phyloP scores from a whole-genome alignment of 208 protist species.

The Trypanosoma mega region DNA sequence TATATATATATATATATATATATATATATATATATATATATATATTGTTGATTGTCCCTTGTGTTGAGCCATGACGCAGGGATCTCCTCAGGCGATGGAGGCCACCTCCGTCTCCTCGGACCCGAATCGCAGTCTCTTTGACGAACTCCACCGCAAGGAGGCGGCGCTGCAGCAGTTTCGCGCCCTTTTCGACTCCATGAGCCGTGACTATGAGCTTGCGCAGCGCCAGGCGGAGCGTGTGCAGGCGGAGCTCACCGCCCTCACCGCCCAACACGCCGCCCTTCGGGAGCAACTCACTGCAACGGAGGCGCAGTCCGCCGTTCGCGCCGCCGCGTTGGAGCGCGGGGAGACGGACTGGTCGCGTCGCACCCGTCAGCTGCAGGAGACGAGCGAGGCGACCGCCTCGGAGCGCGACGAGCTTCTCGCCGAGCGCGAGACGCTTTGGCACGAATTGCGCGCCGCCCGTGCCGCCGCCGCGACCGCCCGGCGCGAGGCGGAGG shows the following conservation, averaged over 20 bases:
- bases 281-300: conserved; percentile 34
- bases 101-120: background rate
- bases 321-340: conserved; percentile 33
- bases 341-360: conserved; percentile 39
- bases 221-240: conserved; percentile 20
- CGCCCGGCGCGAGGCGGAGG: conserved; percentile 20
- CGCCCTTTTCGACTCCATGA: conserved; percentile 36
- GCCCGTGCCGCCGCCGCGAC: conserved; percentile 28
- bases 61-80: background rate
- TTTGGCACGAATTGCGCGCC: conserved; percentile 34
- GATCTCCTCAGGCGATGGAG: too few species aligned
- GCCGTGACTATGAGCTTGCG: conserved; percentile 39
- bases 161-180: conserved; percentile 37
- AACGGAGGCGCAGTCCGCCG: conserved; percentile 8
- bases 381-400: conserved; percentile 28
- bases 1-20: background rate
- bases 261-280: conserved; percentile 22
- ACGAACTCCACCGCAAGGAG: conserved; percentile 32
- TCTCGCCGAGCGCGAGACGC: conserved; percentile 33
- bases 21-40: conserved; percentile 3
- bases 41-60: background rate
- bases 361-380: conserved; percentile 36
- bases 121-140: conserved; percentile 33
- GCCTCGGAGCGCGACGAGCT: conserved; percentile 40
- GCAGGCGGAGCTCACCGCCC: conserved; percentile 19